Evolutionary conservation across 805 yeast genomes (phyloP).

Genomic region (Vanderwaltozyma tropicalis): DNA sequence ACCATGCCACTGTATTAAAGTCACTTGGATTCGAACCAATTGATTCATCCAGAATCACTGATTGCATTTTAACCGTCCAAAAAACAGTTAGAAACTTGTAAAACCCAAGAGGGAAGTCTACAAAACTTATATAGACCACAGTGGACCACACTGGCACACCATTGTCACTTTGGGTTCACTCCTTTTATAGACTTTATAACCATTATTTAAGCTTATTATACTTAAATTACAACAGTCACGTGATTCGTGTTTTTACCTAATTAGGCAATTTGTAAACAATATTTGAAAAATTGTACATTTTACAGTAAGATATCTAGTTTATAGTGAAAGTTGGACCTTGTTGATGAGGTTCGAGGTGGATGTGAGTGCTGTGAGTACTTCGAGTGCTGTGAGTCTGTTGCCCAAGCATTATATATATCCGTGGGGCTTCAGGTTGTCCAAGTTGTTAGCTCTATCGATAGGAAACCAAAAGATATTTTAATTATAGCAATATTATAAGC

Average conservation of each 20-base stretch:
- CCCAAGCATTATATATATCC: no score
- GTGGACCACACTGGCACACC: no score
- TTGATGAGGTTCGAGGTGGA: no score
- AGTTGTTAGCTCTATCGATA: no score
- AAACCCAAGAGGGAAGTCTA: neutral
- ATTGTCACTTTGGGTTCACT: no score
- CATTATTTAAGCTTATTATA: neutral
- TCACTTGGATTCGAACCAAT: slow-evolving; percentile 6
- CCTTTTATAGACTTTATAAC: neutral
- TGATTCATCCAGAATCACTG: neutral
- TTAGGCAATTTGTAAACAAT: slow-evolving; percentile 6
- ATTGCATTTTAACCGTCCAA: slow-evolving; percentile 9
- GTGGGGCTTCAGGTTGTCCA: no score
- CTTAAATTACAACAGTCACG: slow-evolving; percentile 1
- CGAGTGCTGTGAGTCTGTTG: no score
- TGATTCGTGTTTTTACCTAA: slow-evolving; percentile 3
- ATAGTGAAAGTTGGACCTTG: no score
- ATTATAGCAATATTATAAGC: no score
- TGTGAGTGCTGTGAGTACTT: no score
- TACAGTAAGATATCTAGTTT: no score
- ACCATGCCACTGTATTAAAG: slow-evolving; percentile 3
- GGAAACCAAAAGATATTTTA: no score
- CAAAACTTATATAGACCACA: neutral
- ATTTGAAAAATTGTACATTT: neutral
- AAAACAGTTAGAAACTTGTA: slow-evolving; percentile 14